phyloP scores from a whole-genome alignment of 192 early-diverging fungal species.

The Chytriomyces hyalinus region DNA sequence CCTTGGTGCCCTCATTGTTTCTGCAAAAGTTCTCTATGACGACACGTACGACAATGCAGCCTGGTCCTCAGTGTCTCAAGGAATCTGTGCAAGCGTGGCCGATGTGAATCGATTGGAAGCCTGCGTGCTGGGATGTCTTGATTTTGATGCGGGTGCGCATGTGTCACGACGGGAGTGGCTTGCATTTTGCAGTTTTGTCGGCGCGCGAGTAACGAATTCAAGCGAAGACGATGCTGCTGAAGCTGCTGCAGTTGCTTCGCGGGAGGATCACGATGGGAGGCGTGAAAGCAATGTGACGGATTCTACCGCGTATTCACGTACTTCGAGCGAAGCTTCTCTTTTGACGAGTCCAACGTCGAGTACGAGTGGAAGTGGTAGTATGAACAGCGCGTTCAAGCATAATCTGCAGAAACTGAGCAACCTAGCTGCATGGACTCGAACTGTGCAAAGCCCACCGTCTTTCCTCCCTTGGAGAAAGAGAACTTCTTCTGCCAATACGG shows the following conservation, averaged over 20 bases:
- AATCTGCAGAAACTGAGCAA: too few species aligned
- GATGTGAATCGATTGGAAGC: slow-evolving; percentile 30
- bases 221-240: background rate
- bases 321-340: background rate
- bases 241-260: background rate
- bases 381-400: too few species aligned
- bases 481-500: too few species aligned
- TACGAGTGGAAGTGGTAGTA: too few species aligned
- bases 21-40: slow-evolving; percentile 31
- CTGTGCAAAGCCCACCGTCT: too few species aligned
- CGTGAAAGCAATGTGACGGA: background rate
- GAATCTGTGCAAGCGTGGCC: slow-evolving; percentile 3
- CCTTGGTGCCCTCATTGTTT: slow-evolving; percentile 17
- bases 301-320: background rate
- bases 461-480: too few species aligned
- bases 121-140: background rate
- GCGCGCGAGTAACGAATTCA: background rate
- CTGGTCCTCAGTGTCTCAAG: slow-evolving; percentile 16
- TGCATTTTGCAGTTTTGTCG: slow-evolving; percentile 3
- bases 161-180: slow-evolving; percentile 9
- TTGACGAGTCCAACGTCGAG: background rate
- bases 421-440: too few species aligned
- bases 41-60: slow-evolving; percentile 35
- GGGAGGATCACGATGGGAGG: background rate
- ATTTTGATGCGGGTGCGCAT: slow-evolving; percentile 5